Evolutionary conservation across 306 rosid species (phyloP).

Genomic region (Fagus crenata): DNA sequence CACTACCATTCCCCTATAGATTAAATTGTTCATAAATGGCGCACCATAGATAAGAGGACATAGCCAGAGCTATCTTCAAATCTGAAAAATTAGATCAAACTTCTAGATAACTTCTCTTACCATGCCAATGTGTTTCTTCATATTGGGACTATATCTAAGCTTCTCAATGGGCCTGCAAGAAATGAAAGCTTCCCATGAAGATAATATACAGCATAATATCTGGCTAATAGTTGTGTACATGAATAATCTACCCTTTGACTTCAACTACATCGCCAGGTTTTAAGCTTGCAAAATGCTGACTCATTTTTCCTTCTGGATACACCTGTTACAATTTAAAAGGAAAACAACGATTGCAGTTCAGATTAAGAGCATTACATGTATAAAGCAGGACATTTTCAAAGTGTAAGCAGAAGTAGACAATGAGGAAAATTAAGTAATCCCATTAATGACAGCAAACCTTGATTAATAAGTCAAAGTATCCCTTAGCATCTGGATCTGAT

Average conservation of each 20-base stretch:
- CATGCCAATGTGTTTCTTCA: conserved; percentile 98
- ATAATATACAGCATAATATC: conserved; percentile 26
- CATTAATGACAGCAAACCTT: conserved; percentile 56
- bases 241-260: conserved; percentile 84
- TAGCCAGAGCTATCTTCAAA: too few relatives aligned
- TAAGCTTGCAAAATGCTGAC: conserved; percentile 95
- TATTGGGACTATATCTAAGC: conserved; percentile 81
- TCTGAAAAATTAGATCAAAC: neutral
- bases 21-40: neutral
- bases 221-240: conserved; percentile 14
- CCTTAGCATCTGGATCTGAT: conserved; percentile 86
- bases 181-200: conserved; percentile 21
- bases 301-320: conserved; percentile 96
- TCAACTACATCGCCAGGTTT: conserved; percentile 94
- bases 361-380: neutral
- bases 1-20: conserved; percentile 12
- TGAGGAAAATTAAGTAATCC: conserved; percentile 12
- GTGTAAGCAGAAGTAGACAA: conserved; percentile 1
- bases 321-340: conserved; percentile 52
- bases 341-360: conserved; percentile 15
- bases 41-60: neutral
- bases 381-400: conserved; percentile 7
- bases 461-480: conserved; percentile 89
- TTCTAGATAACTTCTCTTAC: conserved; percentile 43
- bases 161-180: conserved; percentile 90